Evolutionary conservation across 371 early-diverging fungal species (phyloP).

Genomic region (Mortierella polycephala): DNA sequence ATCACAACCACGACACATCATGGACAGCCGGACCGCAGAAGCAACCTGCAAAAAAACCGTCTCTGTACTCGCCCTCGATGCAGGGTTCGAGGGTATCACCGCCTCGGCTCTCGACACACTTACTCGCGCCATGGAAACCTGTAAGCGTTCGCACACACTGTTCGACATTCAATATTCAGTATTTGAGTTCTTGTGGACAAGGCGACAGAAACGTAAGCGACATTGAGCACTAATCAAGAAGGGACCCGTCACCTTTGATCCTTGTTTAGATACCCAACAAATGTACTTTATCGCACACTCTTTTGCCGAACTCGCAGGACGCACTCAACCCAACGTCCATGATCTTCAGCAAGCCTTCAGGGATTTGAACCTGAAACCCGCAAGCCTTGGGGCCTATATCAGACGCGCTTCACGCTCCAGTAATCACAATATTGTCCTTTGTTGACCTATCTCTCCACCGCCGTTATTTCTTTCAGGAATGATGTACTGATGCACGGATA

Average conservation of each 20-base stretch:
- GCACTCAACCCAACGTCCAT: slow-evolving; percentile 63
- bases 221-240: not conserved
- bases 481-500: no score
- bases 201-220: not conserved
- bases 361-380: slow-evolving; percentile 52
- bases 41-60: slow-evolving; percentile 37
- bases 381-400: slow-evolving; percentile 47
- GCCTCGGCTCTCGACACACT: slow-evolving; percentile 60
- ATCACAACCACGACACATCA: slow-evolving; percentile 7
- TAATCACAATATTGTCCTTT: slow-evolving; percentile 30
- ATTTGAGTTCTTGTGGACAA: no score
- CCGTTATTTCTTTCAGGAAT: not conserved
- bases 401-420: slow-evolving; percentile 28
- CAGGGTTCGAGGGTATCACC: slow-evolving; percentile 63
- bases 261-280: slow-evolving; percentile 61
- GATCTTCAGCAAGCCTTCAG: slow-evolving; percentile 62
- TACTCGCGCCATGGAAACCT: slow-evolving; percentile 57
- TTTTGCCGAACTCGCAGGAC: slow-evolving; percentile 65
- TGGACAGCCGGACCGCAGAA: slow-evolving; percentile 38
- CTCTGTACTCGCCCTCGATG: slow-evolving; percentile 42
- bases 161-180: not conserved
- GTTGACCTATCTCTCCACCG: not conserved
- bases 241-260: not conserved
- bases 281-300: slow-evolving; percentile 59
- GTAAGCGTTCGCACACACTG: slow-evolving; percentile 42